These are phyloP conservation scores for Neoascochyta sp. DNA, from an alignment of 2,329 filamentous ascomycete species.

Conservation along the genomic window DNA sequence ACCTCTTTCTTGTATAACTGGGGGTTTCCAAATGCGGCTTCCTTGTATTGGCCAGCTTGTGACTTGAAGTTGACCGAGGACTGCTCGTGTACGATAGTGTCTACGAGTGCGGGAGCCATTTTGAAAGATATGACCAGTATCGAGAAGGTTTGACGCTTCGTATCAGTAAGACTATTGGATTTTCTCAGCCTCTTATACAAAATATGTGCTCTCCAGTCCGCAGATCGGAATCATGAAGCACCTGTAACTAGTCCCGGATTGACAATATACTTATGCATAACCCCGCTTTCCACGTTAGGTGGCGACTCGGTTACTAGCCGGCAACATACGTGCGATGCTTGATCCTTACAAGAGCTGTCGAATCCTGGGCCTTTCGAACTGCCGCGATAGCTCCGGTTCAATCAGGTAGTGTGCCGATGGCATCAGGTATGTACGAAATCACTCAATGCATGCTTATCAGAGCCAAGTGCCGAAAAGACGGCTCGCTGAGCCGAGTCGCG, in stretches of 20 bases:
- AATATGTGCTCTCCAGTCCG: slow-evolving; percentile 1
- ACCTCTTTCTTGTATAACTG: slow-evolving; percentile 47
- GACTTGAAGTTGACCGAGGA: slow-evolving; percentile 26
- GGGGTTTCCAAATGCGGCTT: slow-evolving; percentile 44
- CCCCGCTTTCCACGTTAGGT: slow-evolving; percentile 12
- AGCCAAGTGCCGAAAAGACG: too few species aligned
- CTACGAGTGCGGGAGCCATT: slow-evolving; percentile 46
- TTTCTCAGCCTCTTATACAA: slow-evolving; percentile 19
- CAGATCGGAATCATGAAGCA: too few species aligned
- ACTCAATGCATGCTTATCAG: slow-evolving; percentile 21
- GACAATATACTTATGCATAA: too few species aligned
- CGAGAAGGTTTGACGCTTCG: background rate
- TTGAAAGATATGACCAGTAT: slow-evolving; percentile 1
- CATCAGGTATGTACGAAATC: slow-evolving; percentile 30
- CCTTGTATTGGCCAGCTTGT: slow-evolving; percentile 39
- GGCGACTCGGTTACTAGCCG: slow-evolving; percentile 4
- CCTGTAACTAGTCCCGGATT: too few species aligned
- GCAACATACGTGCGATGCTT: too few species aligned
- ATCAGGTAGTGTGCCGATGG: slow-evolving; percentile 20
- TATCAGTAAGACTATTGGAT: background rate
- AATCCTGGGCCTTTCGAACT: background rate
- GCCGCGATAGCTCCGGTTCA: slow-evolving; percentile 13
- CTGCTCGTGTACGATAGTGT: slow-evolving; percentile 26
- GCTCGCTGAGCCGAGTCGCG: slow-evolving; percentile 15
- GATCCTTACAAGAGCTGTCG: too few species aligned